phyloP scores from a whole-genome alignment of 192 early-diverging fungal species.

The Allomyces javanicus region DNA sequence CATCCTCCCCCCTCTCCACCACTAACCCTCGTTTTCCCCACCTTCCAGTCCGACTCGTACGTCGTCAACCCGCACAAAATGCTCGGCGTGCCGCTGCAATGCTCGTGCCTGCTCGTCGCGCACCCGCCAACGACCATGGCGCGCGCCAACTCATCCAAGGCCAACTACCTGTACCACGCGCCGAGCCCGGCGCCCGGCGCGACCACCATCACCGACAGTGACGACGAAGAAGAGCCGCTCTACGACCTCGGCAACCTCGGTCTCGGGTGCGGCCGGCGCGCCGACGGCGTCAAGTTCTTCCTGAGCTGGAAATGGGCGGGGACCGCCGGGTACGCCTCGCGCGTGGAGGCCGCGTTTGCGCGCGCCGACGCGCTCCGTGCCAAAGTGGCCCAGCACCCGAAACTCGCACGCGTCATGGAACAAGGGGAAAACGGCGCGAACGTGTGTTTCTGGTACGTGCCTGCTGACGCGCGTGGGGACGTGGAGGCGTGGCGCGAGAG shows the following conservation, averaged over 20 bases:
- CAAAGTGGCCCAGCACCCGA: constrained; percentile 8
- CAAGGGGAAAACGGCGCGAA: constrained; percentile 10
- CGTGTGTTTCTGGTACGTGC: constrained; percentile 64
- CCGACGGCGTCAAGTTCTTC: constrained; percentile 63
- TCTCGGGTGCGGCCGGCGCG: constrained; percentile 55
- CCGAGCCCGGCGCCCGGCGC: background rate
- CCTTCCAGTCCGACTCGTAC: constrained; percentile 38
- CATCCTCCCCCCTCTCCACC: too few species aligned
- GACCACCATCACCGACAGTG: background rate
- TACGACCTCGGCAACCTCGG: constrained; percentile 59
- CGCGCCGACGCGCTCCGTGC: constrained; percentile 25
- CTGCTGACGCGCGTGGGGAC: constrained; percentile 4
- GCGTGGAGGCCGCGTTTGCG: constrained; percentile 36
- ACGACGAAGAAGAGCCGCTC: constrained; percentile 12
- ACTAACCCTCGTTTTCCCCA: background rate
- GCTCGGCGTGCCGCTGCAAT: constrained; percentile 56
- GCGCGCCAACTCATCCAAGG: constrained; percentile 36
- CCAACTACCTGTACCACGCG: constrained; percentile 44
- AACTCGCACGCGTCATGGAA: constrained; percentile 24
- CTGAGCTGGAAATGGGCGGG: constrained; percentile 59
- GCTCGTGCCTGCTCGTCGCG: constrained; percentile 45
- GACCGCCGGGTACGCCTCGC: constrained; percentile 25
- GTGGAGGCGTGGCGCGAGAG: constrained; percentile 11
- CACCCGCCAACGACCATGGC: constrained; percentile 27
- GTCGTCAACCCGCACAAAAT: constrained; percentile 69